Evolutionary conservation across 306 rosid genomes (phyloP), one percentile per base, ranked within the genome.

Genomic region (Sicyos baderoa): DNA sequence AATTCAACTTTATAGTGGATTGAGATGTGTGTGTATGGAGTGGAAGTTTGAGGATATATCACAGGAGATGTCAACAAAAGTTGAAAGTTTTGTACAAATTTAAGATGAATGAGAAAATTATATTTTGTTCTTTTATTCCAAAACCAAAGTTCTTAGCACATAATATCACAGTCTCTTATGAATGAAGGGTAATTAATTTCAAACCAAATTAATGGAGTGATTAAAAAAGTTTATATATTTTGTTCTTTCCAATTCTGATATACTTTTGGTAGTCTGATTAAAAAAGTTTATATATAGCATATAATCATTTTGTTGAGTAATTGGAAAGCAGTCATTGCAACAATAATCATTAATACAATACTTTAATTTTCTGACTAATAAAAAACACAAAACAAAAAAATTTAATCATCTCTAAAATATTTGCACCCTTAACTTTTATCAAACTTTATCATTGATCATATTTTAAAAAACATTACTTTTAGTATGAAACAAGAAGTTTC

Each of bases 61-160:
- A 37, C 4, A 58, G 2, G 1, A 62, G 9, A 35, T 40, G 17
- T 63, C 69, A 63, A 63, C 69, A 40, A 63, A 63, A 63, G 69
- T 63, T 63, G 69, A 42, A 63, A 42, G 29, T 63, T 63, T 42
- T 63, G 69, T 63, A 63, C 69, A 63, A 63, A 63, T 63, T 63
- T 19, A 63, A 10, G 32, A 17, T 63, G 7, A 63, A 63, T 63
- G 52, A 42, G 11, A 62, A 62, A 29, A 12, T 18, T 63, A 5
- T 18, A 63, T 10, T 63, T 62, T 63, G 19, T 63, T 63, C 52
- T 63, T 63, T 5, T 35, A 35, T 35, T 16, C 47, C 22, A 59
- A 59, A 13, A 55, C 5, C 16, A 10, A 55, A 54, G 14, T 25
- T 21, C 18, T 6, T 8, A n/a, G 29, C 22, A 29, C 66, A 32